Conservation (phyloP, 495 filamentous ascomycete genomes). For the Penicillium waksmanii region DNA sequence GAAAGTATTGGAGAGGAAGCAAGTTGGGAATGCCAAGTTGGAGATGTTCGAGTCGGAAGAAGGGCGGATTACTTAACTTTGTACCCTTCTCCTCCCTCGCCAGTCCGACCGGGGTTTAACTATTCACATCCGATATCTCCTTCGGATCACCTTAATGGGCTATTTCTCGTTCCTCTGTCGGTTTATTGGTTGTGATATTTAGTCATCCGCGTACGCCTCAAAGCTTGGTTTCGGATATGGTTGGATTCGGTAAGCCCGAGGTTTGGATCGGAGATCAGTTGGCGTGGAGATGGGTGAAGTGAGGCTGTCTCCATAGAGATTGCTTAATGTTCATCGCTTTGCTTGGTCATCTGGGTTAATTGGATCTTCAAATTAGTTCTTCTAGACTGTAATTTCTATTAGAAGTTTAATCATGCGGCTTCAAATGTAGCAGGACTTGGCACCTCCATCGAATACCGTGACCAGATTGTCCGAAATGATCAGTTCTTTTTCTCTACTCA, state of each 20-base stretch:
- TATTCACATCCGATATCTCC: slow-evolving; percentile 5
- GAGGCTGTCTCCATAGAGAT: not conserved
- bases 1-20: not conserved
- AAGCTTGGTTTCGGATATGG: slow-evolving; percentile 5
- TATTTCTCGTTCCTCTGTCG: not conserved
- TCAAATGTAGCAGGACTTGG: no score
- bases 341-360: no score
- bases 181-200: not conserved
- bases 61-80: not conserved
- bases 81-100: not conserved
- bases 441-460: no score
- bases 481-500: no score
- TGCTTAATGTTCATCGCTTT: no score
- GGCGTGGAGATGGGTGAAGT: not conserved
- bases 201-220: slow-evolving; percentile 6
- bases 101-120: no score
- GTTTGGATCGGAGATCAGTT: not conserved
- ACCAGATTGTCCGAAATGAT: no score
- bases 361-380: no score
- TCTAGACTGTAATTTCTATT: no score
- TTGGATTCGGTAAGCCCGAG: slow-evolving; percentile 3
- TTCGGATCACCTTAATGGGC: not conserved
- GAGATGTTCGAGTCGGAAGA: not conserved
- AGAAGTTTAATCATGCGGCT: no score
- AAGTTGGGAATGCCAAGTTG: not conserved